Evolutionary conservation across 2,329 filamentous ascomycete genomes (phyloP), one percentile per base, ranked within the genome.

Genomic region (Exophiala viscosa): DNA sequence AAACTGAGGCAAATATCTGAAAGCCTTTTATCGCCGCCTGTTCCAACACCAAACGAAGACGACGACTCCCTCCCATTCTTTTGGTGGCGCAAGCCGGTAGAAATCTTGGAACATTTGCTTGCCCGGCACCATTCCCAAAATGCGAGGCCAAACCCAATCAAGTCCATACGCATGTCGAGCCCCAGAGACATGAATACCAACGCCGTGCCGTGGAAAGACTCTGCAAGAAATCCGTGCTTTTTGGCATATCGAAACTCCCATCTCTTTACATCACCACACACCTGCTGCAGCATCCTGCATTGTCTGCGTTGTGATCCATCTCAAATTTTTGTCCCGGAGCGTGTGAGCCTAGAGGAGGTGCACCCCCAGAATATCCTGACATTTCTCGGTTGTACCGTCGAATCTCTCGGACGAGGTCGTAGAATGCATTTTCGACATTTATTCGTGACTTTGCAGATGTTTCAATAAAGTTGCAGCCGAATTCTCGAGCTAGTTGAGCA

Each of bases 391-490:
- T 97, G 76, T 95, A 97, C 74, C 90, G 87, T 74, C 93, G 85
- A 68, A 99, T 99, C 72, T 97, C 93, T 70, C 93, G 87, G 54
- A 99, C 93, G 64, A 97, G 91, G 70, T 97, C 91, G 81, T 92
- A 97, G 76, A 99, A 99, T 50, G 92, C 90, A 75, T 95, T 91
- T 74, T 99, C 93, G 66, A 99, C 93, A 69, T 97, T 96, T 78
- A 93, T 95, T 70, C 92, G 87, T 58, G 91, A 95, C 77, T 97
- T 99, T 62, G 93, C 93, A 38, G 93, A 99, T 10, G 93, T 97
- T 79, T 99, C 93, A 76, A 97, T 95, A 77, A 97, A 99, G 70
- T 93, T 95, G 86, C 93, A 99, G 69, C 85, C 86, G 72, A 99
- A 97, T 60, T 86, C 85, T 64, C 82, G 83, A 60, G 91, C 92